phyloP scores from a whole-genome alignment of 306 rosid species.

The Luffa acutangula region DNA sequence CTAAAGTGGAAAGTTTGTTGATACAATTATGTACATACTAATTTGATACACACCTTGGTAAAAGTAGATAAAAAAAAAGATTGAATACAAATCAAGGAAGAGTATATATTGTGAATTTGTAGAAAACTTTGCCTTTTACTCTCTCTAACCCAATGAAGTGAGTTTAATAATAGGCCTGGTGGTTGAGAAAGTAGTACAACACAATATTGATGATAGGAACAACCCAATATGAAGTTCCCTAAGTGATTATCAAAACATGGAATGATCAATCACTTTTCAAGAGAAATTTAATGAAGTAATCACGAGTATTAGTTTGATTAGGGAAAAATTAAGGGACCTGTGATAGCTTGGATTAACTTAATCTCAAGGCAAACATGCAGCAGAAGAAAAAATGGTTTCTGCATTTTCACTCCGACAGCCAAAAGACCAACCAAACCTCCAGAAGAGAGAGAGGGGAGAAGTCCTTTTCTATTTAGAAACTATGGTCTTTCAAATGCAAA shows the following conservation, averaged over 20 bases:
- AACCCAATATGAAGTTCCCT: neutral
- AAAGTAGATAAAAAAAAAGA: neutral
- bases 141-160: neutral
- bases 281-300: conserved; percentile 1
- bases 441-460: conserved; percentile 23
- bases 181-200: conserved; percentile 4
- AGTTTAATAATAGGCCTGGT: conserved; percentile 1
- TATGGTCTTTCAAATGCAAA: conserved; percentile 48
- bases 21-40: neutral
- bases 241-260: neutral
- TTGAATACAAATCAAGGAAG: neutral
- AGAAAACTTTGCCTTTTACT: neutral
- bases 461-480: conserved; percentile 66
- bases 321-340: neutral
- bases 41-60: neutral
- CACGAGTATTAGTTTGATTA: neutral
- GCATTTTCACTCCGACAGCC: conserved; percentile 67
- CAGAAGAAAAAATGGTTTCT: conserved; percentile 30
- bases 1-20: neutral
- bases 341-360: conserved; percentile 6
- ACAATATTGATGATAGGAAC: neutral
- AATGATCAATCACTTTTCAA: conserved; percentile 7
- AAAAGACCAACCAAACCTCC: conserved; percentile 35
- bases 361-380: neutral
- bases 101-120: neutral